Evolutionary conservation across 164 flowering plant species (phyloP), one percentile per base, ranked within the genome.

Genomic region (Annona cherimola): DNA sequence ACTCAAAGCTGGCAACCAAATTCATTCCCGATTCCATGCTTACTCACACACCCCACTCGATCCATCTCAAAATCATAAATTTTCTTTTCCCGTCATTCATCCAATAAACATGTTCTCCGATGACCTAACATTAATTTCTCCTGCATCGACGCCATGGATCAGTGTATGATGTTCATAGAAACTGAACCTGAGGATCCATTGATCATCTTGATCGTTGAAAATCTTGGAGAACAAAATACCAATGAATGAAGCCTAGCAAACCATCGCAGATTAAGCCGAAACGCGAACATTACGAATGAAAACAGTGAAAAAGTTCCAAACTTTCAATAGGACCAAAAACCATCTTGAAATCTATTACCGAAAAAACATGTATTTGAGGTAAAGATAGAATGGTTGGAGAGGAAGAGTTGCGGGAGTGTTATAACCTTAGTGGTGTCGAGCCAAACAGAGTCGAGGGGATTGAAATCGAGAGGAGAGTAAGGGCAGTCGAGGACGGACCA

Each of bases 401-500:
- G 26, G 26, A 61, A 64, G 12, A 63, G 19, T 65, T 40, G 67
- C 35, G 50, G 39, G 14, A 50, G 57, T 50, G 14, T 39, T 19
- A 61, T 39, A 81, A 93, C 99, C 83, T 89, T 95, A 77, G 97
- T 90, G 70, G 88, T 80, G 80, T 95, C 99, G 45, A 95, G 96
- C 99, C 99, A 95, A 73, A 95, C 98, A 42, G 89, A 74, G 76
- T 95, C 99, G 75, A 95, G 99, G 54, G 99, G 99, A 74, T 95
- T 95, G 87, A 95, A 95, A 84, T 93, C 97, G 77, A 95, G 92
- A n/a, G 98, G 99, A 54, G 98, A 90, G 86, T 83, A 95, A 18
- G 99, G 97, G 76, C 99, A 95, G 78, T 93, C 98, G 64, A 95
- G 89, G 40, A 95, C 83, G 2, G 99, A 93, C 98, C 99, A 93